Base-by-base conservation (phyloP, 2,329 filamentous ascomycete genomes). In the Fusarium virguliforme region DNA sequence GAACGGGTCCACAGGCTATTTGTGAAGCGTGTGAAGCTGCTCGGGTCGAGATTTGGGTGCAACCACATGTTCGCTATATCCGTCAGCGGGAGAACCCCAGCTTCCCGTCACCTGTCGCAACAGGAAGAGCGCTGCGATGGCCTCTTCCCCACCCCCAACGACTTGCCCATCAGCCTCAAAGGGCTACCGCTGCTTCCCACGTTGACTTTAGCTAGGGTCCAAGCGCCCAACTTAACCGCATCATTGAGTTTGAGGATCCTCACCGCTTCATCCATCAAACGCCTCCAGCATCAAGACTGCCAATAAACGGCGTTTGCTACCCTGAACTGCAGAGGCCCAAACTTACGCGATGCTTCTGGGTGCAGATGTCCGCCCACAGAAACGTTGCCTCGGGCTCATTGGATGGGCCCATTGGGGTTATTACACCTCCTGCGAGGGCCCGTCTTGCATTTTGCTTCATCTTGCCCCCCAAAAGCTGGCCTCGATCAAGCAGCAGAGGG, bases 401-500 rank as follows among this genome's bases (percentile, higher is more conserved):
- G 46, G 37, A 38, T 34, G 28, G 40, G 15, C 22, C 35, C 63
- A 40, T 15, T 63, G 62, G n/a, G 28, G 18, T 15, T 22, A 28
- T 32, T 28, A 18, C 43, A 38, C 35, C 40, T 18, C 18, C 37
- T 54, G 53, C 62, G 62, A 62, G 51, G 53, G 48, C 58, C 61
- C 37, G 26, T 22, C 12, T 22, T 62, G 26, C 30, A 26, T 37
- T 55, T 26, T 64, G 41, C 64, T 53, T 65, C 66, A 67, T 70
- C 66, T 57, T 43, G 18, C 28, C 34, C 18, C 56, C 58, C 50
- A 60, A 53, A 53, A 43, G 35, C 60, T 58, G 56, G 13, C 30
- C 59, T 66, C 62, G 71, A 65, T 70, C 65, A 62, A 60, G 64
- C 67, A 62, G 65, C 53, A 57, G 55, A 51, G 58, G 48, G 51